Conservation (phyloP, 2,329 filamentous ascomycete genomes). For the Chaetomium olivaceum region DNA sequence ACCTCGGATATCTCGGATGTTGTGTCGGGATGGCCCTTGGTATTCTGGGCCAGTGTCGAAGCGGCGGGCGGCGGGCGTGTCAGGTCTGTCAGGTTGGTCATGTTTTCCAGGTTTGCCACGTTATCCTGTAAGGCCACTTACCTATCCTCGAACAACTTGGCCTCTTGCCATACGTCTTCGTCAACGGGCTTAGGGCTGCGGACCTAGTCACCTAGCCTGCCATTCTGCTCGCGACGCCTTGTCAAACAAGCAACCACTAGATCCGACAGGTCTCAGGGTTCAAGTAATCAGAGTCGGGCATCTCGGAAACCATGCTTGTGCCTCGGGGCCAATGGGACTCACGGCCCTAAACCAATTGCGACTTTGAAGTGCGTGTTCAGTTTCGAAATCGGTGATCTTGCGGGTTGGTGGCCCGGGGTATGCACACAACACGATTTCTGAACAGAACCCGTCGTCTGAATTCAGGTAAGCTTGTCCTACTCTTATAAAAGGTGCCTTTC, state of each 20-base stretch:
- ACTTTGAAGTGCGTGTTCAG: neutral
- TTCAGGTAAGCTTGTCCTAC: neutral
- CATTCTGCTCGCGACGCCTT: neutral
- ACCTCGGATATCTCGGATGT: too few species aligned
- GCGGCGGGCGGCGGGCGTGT: neutral
- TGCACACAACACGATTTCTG: neutral
- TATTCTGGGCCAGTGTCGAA: neutral
- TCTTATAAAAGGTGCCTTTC: neutral
- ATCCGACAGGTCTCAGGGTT: neutral
- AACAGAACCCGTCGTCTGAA: neutral
- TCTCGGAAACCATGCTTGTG: neutral
- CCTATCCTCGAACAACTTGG: neutral
- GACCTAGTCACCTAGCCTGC: neutral
- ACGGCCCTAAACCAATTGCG: neutral
- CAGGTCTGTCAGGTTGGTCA: too few species aligned
- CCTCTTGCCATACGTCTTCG: neutral
- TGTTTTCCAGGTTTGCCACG: too few species aligned
- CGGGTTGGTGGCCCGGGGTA: neutral
- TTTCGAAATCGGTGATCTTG: neutral
- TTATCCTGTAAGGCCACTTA: too few species aligned
- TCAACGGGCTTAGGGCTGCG: neutral
- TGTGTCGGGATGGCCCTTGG: neutral
- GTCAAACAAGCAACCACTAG: neutral
- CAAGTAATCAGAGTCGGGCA: neutral
- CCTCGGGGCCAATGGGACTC: too few species aligned